A percentile compares a stretch with the other conserved stretches of the same genome.
phyloP scores from a whole-genome alignment of 148 eudicot species.

The Diospyros kaki region DNA sequence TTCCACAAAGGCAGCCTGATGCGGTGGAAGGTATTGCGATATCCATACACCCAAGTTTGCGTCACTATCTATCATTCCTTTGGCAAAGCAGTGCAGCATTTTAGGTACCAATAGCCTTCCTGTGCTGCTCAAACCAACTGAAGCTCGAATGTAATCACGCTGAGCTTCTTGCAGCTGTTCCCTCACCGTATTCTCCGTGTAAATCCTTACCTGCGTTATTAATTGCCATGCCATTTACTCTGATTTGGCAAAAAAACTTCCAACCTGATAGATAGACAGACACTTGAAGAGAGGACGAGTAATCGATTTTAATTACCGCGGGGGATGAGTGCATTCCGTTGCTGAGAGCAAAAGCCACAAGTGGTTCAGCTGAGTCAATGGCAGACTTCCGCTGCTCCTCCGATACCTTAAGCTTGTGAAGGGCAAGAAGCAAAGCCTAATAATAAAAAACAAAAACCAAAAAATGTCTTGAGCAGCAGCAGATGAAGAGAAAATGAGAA shows the following conservation, averaged over 20 bases:
- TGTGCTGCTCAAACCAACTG: conserved; percentile 20
- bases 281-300: background rate
- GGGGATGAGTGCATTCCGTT: conserved; percentile 19
- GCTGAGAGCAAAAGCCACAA: conserved; percentile 21
- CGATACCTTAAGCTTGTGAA: conserved; percentile 13
- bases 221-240: background rate
- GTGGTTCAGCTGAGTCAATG: conserved; percentile 15
- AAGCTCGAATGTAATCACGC: conserved; percentile 18
- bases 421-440: conserved; percentile 21
- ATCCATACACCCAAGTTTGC: conserved; percentile 19
- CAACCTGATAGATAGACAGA: background rate
- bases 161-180: conserved; percentile 21
- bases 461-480: too few species aligned
- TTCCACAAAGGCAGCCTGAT: conserved; percentile 21
- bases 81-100: conserved; percentile 20
- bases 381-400: conserved; percentile 21
- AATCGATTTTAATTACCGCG: conserved; percentile 3
- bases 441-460: background rate
- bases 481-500: background rate
- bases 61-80: conserved; percentile 15
- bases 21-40: conserved; percentile 19
- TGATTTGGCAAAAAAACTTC: too few species aligned
- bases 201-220: conserved; percentile 13
- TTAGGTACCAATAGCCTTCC: conserved; percentile 23
- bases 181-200: conserved; percentile 13